Conservation (phyloP, 2,329 filamentous ascomycete genomes). For the Venturia effusa region DNA sequence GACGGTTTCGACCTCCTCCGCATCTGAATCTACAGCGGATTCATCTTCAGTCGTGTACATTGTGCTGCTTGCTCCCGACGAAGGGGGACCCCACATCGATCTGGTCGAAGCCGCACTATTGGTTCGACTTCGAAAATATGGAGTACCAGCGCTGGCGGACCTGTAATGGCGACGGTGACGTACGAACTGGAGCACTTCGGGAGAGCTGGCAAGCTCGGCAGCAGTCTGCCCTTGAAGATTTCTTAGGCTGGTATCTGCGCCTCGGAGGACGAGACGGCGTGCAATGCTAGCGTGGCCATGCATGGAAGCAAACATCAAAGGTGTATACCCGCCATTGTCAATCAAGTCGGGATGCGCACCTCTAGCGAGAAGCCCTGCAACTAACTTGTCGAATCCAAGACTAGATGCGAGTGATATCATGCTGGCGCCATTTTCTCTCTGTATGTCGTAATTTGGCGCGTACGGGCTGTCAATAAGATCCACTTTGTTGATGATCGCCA, state of each 20-base stretch:
- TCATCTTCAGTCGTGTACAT: conserved; percentile 10
- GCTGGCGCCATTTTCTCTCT: conserved; percentile 58
- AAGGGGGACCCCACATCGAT: conserved; percentile 11
- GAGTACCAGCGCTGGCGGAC: conserved; percentile 52
- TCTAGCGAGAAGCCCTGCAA: conserved; percentile 63
- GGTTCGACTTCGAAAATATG: conserved; percentile 47
- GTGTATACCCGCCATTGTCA: conserved; percentile 71
- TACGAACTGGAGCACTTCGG: conserved; percentile 52
- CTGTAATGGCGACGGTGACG: conserved; percentile 49
- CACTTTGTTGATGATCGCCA: conserved; percentile 67
- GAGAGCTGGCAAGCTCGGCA: conserved; percentile 58
- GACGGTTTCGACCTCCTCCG: conserved; percentile 2
- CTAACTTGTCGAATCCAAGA: conserved; percentile 63
- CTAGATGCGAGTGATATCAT: conserved; percentile 73
- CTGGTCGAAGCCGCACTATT: conserved; percentile 58
- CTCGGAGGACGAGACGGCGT: conserved; percentile 59
- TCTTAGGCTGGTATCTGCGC: conserved; percentile 59
- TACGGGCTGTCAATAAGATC: conserved; percentile 66
- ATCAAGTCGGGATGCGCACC: conserved; percentile 66
- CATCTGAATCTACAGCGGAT: conserved; percentile 8
- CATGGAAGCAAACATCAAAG: conserved; percentile 71
- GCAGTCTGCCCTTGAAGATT: conserved; percentile 61
- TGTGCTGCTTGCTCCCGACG: conserved; percentile 8
- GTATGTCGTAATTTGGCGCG: conserved; percentile 55
- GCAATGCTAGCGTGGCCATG: conserved; percentile 68